phyloP scores from a whole-genome alignment of 371 early-diverging fungal genomes.

The Mucor sp. region DNA sequence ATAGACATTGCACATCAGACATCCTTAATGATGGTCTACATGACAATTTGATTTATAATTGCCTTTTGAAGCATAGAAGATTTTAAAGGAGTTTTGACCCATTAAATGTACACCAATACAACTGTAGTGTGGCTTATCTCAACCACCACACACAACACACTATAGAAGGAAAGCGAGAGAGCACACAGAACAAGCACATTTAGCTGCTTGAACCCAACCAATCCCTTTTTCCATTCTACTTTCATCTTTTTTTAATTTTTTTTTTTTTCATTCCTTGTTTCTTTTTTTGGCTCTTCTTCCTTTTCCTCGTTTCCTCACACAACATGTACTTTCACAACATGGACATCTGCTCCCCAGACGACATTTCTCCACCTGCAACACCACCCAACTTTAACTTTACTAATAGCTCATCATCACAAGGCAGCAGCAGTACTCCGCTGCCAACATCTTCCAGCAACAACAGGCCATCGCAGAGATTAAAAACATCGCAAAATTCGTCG shows the following conservation, averaged over 20 bases:
- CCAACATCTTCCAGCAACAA: slow-evolving; percentile 17
- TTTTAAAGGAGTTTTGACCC: neutral
- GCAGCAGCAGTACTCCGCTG: slow-evolving; percentile 14
- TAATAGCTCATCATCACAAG: slow-evolving; percentile 14
- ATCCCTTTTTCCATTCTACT: neutral
- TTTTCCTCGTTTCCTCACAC: neutral
- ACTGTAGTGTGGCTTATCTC: slow-evolving; percentile 2
- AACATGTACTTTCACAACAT: neutral
- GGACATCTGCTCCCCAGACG: slow-evolving; percentile 24
- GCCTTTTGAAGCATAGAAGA: neutral
- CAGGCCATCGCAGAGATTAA: slow-evolving; percentile 33
- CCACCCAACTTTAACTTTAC: slow-evolving; percentile 43
- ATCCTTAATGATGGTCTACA: neutral
- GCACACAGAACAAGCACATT: neutral
- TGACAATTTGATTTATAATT: neutral
- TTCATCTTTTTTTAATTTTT: neutral
- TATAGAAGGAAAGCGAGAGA: too few relatives aligned
- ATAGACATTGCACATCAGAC: neutral
- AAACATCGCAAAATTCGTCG: slow-evolving; percentile 8
- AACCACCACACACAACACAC: neutral
- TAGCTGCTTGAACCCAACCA: neutral
- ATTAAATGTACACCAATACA: neutral
- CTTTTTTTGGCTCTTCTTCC: neutral
- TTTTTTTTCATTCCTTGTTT: neutral
- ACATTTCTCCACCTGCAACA: slow-evolving; percentile 53